Base-by-base conservation (phyloP, 2,329 filamentous ascomycete genomes). In the Fonsecaea nubica region DNA sequence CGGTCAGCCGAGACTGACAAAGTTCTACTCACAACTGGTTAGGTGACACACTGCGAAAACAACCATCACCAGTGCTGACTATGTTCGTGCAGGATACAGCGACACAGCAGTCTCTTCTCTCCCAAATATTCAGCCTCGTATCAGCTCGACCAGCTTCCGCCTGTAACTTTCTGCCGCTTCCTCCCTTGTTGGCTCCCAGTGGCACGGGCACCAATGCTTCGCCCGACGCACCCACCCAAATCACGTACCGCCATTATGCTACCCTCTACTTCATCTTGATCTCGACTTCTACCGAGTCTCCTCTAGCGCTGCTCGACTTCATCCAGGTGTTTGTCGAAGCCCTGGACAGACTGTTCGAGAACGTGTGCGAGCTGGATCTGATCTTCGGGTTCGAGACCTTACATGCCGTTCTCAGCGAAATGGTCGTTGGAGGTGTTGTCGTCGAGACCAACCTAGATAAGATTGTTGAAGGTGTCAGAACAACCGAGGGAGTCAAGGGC, bases 331-430 rank as follows among this genome's bases (percentile, higher is more conserved):
- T 97, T 75, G 95, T 99, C 70, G 95, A 99, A 80, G 90, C 94
- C 0, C 86, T 99, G 40, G 95, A 99, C 78, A 89, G 92, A 71
- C 85, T 99, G 48, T 99, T 99, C 77, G 95, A 98, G 81, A 97
- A 99, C 77, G 95, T 99, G 9, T 99, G 95, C 85, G 95, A 99
- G 82, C 84, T 99, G 63, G 93, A 99, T 79, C 85, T 99, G 73
- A 99, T 99, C 78, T 99, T 99, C 83, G 98, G 98, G 77, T 99
- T 97, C 74, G 95, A 99, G 85, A 96, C 93, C 15, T 84, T 99
- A 74, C 95, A 99, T 82, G 91, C 94, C 1, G 72, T 74, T 12
- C 68, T 74, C n/a, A 67, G 71, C 53, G 72, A 74, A 64, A 74
- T 74, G 72, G 66, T 74, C 12, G 68, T 74, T 6, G 72, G 72